These are phyloP conservation scores for Trametes hirsuta DNA, from an alignment of 1,284 basidiomycete species.

Conservation along the genomic window DNA sequence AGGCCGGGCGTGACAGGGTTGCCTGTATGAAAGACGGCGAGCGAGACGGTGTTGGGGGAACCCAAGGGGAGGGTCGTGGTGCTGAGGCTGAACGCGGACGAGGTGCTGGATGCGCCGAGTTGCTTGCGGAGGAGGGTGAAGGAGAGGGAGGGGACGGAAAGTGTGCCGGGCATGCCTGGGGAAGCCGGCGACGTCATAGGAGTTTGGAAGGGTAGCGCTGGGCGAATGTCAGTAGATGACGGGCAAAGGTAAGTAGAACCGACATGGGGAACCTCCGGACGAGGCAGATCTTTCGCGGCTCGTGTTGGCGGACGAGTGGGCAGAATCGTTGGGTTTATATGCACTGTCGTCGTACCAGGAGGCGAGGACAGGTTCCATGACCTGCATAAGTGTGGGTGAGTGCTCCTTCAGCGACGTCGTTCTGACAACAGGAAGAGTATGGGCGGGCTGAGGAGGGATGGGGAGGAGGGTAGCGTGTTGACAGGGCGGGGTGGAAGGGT, in stretches of 20 bases:
- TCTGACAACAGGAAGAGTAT: background rate
- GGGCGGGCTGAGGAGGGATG: constrained; percentile 4
- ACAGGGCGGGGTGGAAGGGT: constrained; percentile 28
- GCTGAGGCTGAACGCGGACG: constrained; percentile 13
- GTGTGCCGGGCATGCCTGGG: background rate
- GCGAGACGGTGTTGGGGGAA: constrained; percentile 14
- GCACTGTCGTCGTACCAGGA: constrained; percentile 21
- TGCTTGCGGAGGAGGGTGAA: constrained; percentile 16
- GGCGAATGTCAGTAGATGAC: background rate
- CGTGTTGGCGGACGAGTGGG: constrained; percentile 4
- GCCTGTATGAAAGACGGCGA: constrained; percentile 22
- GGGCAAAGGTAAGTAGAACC: background rate
- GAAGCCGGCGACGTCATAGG: constrained; percentile 25
- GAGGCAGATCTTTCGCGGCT: constrained; percentile 11
- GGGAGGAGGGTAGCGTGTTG: constrained; percentile 3
- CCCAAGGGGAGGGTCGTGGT: background rate
- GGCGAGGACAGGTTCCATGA: constrained; percentile 30
- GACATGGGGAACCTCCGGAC: constrained; percentile 17
- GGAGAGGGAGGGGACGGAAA: constrained; percentile 2
- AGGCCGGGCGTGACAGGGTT: constrained; percentile 9
- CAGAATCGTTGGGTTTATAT: constrained; percentile 5
- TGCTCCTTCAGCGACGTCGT: background rate
- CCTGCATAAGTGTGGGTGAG: constrained; percentile 31
- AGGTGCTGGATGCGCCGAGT: constrained; percentile 9
- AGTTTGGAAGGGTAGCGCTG: constrained; percentile 27